Percentiles rank a stretch among this genome's conserved stretches.
Evolutionary conservation across 495 filamentous ascomycete genomes (phyloP).

Genomic region (Podospora didyma): DNA sequence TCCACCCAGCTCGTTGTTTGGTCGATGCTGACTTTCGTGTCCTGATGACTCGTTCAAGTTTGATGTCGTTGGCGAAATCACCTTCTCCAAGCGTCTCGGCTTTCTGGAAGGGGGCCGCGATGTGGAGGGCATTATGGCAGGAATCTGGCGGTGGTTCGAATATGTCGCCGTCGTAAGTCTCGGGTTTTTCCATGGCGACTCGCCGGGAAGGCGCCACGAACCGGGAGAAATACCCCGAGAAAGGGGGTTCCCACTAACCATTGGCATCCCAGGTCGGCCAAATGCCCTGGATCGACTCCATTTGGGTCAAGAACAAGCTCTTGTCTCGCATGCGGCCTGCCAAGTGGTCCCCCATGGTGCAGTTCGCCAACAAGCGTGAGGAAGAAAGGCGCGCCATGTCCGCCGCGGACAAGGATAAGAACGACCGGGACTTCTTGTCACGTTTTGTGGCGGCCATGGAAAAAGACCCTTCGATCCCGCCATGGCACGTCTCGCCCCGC

Average conservation of each 20-base stretch:
- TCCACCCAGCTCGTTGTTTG: too few species aligned
- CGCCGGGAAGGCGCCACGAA: too few species aligned
- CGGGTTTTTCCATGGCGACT: too few species aligned
- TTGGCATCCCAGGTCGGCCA: too few species aligned
- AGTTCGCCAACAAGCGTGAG: neutral
- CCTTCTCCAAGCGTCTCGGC: slow-evolving; percentile 51
- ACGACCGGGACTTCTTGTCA: neutral
- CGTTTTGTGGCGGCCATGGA: neutral
- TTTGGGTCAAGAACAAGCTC: slow-evolving; percentile 27
- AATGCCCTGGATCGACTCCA: slow-evolving; percentile 42
- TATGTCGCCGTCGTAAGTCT: slow-evolving; percentile 48
- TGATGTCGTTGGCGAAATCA: slow-evolving; percentile 57
- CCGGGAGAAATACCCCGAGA: too few species aligned
- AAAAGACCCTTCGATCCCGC: neutral
- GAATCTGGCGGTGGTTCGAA: slow-evolving; percentile 33
- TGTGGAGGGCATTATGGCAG: slow-evolving; percentile 43
- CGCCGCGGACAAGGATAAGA: neutral
- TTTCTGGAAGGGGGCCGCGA: slow-evolving; percentile 51
- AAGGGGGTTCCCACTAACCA: too few species aligned
- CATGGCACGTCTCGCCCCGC: neutral
- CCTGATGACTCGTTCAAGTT: too few species aligned
- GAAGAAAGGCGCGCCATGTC: neutral
- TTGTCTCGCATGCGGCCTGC: neutral
- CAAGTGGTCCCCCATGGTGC: too few species aligned
- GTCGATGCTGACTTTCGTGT: too few species aligned